Evolutionary conservation across 2,329 filamentous ascomycete genomes (phyloP).

Genomic region (Beauveria bassiana): DNA sequence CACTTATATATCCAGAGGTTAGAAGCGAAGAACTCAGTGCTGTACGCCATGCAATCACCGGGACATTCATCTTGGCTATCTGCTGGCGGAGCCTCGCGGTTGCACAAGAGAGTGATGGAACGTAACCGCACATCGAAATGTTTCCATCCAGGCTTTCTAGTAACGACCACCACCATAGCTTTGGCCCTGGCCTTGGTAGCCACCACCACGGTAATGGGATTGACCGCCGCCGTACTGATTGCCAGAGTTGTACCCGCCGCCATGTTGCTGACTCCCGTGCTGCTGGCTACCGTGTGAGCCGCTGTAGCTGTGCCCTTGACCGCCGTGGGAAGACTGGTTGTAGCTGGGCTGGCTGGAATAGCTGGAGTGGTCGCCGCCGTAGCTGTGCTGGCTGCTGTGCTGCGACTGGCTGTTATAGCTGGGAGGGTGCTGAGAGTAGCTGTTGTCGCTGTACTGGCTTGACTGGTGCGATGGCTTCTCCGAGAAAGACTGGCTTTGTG

Average conservation of each 20-base stretch:
- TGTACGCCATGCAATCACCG: background rate
- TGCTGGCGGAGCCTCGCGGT: background rate
- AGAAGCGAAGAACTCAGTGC: background rate
- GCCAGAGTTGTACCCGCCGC: slow-evolving; percentile 2
- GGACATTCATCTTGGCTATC: background rate
- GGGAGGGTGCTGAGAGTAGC: slow-evolving; percentile 18
- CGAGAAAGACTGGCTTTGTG: slow-evolving; percentile 16
- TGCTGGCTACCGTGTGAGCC: slow-evolving; percentile 1
- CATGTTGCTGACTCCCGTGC: background rate
- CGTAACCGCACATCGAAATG: background rate
- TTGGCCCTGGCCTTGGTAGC: slow-evolving; percentile 7
- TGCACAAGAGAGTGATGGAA: background rate
- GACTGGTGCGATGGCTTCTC: slow-evolving; percentile 13
- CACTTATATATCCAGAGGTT: background rate
- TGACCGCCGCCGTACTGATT: slow-evolving; percentile 5
- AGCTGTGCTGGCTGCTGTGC: background rate
- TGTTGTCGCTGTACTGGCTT: slow-evolving; percentile 13
- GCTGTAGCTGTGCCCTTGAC: slow-evolving; percentile 5
- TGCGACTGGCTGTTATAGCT: slow-evolving; percentile 12
- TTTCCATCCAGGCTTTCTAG: background rate
- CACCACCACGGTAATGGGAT: slow-evolving; percentile 5
- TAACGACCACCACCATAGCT: slow-evolving; percentile 4
- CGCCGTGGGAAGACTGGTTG: background rate
- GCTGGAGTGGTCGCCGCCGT: background rate
- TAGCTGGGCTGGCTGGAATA: background rate